A percentile compares a stretch with the other conserved stretches of the same genome.
Conservation (phyloP, 495 filamentous ascomycete genomes). For the Podospora fimiseda region DNA sequence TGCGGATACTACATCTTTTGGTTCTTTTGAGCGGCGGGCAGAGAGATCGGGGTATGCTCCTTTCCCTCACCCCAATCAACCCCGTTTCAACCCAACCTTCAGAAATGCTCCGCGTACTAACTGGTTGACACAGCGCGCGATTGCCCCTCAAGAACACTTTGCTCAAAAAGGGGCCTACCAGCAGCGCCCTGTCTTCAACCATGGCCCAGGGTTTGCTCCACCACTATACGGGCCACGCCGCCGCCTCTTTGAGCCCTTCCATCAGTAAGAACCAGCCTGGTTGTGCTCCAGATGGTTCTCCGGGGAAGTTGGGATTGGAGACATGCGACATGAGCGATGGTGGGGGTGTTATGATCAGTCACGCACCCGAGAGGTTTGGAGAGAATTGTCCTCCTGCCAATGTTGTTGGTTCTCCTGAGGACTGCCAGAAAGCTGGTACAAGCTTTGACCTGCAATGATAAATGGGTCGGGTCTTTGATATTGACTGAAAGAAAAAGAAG, state of each 20-base stretch:
- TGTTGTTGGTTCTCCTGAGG: slow-evolving; percentile 22
- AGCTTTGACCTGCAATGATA: neutral
- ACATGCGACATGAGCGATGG: slow-evolving; percentile 17
- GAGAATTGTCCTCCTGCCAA: slow-evolving; percentile 37
- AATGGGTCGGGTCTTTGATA: too few species aligned
- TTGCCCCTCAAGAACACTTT: slow-evolving; percentile 33
- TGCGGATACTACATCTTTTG: slow-evolving; percentile 10
- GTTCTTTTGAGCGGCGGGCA: slow-evolving; percentile 17
- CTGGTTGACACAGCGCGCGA: slow-evolving; percentile 17
- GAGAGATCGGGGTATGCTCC: slow-evolving; percentile 21
- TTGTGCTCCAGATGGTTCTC: slow-evolving; percentile 13
- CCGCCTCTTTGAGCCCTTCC: slow-evolving; percentile 38
- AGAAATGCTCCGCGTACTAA: neutral
- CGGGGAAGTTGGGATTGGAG: slow-evolving; percentile 21
- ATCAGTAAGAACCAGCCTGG: slow-evolving; percentile 25
- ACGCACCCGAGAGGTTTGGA: slow-evolving; percentile 28
- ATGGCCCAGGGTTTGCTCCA: slow-evolving; percentile 42
- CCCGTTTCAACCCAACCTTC: neutral
- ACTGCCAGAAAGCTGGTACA: slow-evolving; percentile 21
- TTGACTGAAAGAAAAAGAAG: neutral
- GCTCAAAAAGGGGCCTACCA: slow-evolving; percentile 38
- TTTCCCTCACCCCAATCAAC: neutral
- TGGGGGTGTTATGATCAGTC: slow-evolving; percentile 16
- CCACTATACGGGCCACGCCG: slow-evolving; percentile 38
- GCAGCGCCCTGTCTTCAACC: slow-evolving; percentile 39